Percentiles rank a stretch among this genome's conserved stretches.
phyloP scores from a whole-genome alignment of 345 rosid genomes.

The Rubroshorea leprosula region DNA sequence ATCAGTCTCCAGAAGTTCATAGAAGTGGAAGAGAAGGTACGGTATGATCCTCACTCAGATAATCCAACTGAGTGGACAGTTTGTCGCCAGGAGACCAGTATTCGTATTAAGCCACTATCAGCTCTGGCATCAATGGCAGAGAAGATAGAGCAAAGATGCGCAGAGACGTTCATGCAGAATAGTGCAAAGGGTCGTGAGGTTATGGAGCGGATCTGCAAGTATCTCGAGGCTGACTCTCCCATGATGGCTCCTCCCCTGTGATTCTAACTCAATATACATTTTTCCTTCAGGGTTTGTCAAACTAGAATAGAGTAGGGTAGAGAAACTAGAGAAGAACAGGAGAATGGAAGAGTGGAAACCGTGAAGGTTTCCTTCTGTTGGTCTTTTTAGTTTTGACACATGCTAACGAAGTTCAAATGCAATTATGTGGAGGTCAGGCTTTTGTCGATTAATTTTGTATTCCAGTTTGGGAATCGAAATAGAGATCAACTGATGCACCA shows the following conservation, averaged over 20 bases:
- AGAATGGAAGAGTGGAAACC: too few relatives aligned
- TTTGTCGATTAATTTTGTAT: too few relatives aligned
- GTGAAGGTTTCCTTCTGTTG: too few relatives aligned
- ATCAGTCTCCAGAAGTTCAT: conserved; percentile 84
- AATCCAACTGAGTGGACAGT: conserved; percentile 73
- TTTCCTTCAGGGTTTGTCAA: background rate
- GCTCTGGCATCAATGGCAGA: conserved; percentile 96
- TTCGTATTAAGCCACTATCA: conserved; percentile 80
- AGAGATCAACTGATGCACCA: too few relatives aligned
- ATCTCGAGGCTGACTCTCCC: conserved; percentile 86
- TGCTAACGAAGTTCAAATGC: too few relatives aligned
- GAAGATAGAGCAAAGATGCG: conserved; percentile 87
- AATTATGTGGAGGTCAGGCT: too few relatives aligned
- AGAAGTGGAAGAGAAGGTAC: conserved; percentile 84
- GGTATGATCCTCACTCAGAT: conserved; percentile 85
- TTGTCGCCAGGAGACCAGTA: conserved; percentile 87
- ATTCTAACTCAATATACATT: conserved; percentile 6
- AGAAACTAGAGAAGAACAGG: conserved; percentile 8
- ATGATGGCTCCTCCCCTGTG: too few relatives aligned
- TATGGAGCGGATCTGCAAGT: conserved; percentile 94
- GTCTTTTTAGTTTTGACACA: too few relatives aligned
- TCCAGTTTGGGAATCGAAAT: too few relatives aligned
- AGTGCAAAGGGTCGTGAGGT: conserved; percentile 90
- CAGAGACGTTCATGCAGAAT: conserved; percentile 86
- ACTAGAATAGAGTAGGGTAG: conserved; percentile 6